Base-by-base conservation (phyloP, 163 green algal species). In the Dunaliella salina region DNA sequence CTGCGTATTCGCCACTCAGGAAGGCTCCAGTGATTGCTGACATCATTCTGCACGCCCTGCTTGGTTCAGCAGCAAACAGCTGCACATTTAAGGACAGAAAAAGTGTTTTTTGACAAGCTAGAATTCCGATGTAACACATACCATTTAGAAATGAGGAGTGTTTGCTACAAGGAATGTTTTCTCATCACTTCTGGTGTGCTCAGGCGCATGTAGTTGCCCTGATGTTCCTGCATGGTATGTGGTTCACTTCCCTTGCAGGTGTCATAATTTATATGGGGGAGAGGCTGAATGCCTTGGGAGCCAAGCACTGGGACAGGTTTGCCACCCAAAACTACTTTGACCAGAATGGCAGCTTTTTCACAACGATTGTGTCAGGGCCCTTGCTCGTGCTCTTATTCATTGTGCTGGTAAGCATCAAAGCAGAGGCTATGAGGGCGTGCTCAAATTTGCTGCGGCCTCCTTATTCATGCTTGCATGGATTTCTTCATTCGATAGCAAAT, bases 291-390 rank as follows among this genome's bases (percentile, higher is more conserved):
- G 33, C 18, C 0, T 82, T 96, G 29, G 92, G 87, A 0, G 87
- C 57, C 0, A 22, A 88, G 75, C 91, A 96, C 80, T 98, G 95
- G 95, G 34, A 87, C 80, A 18, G 20, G 11, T 98, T 98, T 88
- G 83, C 93, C 1, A 84, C 40, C 33, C 95, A 98, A 63, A 89
- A 95, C 82, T 98, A 98, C 89, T 98, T 98, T 90, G 93, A 97
- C 82, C 17, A 78, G 0, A 80, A 92, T 20, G 95, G 95, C 33
- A 87, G 95, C 13, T 98, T 98, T 83, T 92, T 92, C 40, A 92
- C 86, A 8, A 88, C 90, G 0, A 15, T 98, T 26, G 89, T 97
- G n/a, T 96, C 93, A 13, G 92, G 88, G 0, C 94, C 95, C 1
- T 86, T 96, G 32, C 69, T 98, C 18, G 17, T 96, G 32, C 89